Percentiles rank a stretch among this genome's conserved stretches.
Evolutionary conservation across 1,139 yeast genomes (phyloP).

Genomic region (Protomyces gravidus): DNA sequence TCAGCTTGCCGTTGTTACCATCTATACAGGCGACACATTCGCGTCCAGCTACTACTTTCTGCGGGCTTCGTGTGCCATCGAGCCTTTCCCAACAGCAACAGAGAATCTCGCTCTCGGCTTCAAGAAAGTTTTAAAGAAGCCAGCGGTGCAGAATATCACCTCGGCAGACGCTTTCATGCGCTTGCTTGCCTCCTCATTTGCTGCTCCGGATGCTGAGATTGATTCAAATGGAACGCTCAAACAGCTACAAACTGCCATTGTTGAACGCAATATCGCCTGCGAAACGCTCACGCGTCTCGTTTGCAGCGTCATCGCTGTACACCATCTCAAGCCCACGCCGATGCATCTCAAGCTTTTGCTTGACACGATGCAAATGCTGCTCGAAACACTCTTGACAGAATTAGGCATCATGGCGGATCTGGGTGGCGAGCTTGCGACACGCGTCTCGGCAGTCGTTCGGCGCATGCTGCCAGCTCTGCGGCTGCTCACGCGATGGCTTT

Average conservation of each 20-base stretch:
- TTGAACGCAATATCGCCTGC: conserved; percentile 28
- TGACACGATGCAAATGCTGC: conserved; percentile 11
- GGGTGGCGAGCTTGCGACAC: conserved; percentile 7
- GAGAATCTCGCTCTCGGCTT: conserved; percentile 33
- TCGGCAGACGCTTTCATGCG: neutral
- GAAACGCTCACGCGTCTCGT: conserved; percentile 30
- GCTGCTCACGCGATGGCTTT: conserved; percentile 32
- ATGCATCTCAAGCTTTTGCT: conserved; percentile 22
- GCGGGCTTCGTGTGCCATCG: conserved; percentile 33
- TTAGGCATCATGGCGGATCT: neutral
- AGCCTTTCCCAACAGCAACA: conserved; percentile 33
- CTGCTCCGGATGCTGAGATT: neutral
- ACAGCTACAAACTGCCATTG: conserved; percentile 5
- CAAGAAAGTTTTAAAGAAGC: conserved; percentile 30
- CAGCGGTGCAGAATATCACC: neutral
- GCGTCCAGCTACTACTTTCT: conserved; percentile 33
- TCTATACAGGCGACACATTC: conserved; percentile 31
- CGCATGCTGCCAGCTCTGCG: conserved; percentile 30
- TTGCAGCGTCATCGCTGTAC: conserved; percentile 31
- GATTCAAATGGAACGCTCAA: conserved; percentile 1
- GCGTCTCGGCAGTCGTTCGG: conserved; percentile 28
- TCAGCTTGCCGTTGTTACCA: conserved; percentile 35
- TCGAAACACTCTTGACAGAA: conserved; percentile 14
- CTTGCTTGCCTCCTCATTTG: neutral
- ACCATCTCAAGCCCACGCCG: conserved; percentile 4